Base-by-base conservation (phyloP, 768 basidiomycete species). In the Auriscalpium orientale region DNA sequence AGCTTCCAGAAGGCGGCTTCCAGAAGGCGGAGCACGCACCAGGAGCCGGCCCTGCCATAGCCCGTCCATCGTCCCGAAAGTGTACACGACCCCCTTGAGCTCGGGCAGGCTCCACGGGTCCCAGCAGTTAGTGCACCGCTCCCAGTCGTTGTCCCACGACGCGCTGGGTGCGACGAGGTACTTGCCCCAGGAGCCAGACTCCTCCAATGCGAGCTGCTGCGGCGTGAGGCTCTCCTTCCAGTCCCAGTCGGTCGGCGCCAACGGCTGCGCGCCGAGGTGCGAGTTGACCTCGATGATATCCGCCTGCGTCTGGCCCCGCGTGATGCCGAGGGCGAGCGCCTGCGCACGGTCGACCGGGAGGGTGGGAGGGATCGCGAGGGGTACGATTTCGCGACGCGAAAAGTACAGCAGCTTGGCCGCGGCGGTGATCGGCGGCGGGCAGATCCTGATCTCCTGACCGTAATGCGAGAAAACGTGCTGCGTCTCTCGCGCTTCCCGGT, bases 371-470 rank as follows among this genome's bases (percentile, higher is more conserved):
- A 80, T 63, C 10, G 54, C 63, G 57, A 85, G 72, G 0, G 76
- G 72, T 3, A 68, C 62, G 8, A 76, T 60, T 58, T 89, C 84
- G 28, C 79, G 72, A 18, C 82, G 78, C 10, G 83, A 72, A 48
- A 85, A 76, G 69, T 79, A 89, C 36, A 87, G 66, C 9, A 87
- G 74, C 40, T 80, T 83, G 0, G 87, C 87, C 0, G 85, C 79
- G 35, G 74, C 63, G 22, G 82, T 70, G 16, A 79, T 72, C 8
- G 81, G 76, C 0, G 86, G 84, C 1, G 66, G 47, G 48, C 62
- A 54, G 49, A 73, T 58, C 47, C 50, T 49, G 50, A 70, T 48
- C n/a, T 44, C 33, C 13, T 64, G 52, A 33, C 46, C 58, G 53
- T 51, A 69, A 55, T 69, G 68, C 16, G 36, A 22, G 8, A 67